Percentiles rank a stretch among this genome's conserved stretches.
Conservation (phyloP, 768 basidiomycete genomes). For the Tulasnella calospora region DNA sequence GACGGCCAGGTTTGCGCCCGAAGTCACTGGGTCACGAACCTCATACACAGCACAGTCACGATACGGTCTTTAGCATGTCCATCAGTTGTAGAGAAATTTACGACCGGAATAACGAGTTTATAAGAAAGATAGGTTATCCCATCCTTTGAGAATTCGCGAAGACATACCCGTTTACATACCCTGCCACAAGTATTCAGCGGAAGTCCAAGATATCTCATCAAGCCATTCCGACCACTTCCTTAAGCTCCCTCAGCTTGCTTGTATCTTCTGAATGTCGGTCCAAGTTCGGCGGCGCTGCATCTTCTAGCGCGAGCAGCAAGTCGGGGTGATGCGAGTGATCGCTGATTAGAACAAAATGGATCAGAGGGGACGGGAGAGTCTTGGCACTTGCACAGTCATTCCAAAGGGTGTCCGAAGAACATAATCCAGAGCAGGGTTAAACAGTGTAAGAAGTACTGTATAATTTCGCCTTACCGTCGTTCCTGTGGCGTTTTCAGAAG, state of each 20-base stretch:
- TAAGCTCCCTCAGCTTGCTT: conserved; percentile 68
- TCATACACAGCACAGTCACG: conserved; percentile 76
- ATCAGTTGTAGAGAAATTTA: conserved; percentile 94
- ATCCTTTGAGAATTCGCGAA: not conserved
- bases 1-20: not conserved
- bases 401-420: conserved; percentile 95
- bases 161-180: conserved; percentile 45
- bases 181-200: conserved; percentile 88
- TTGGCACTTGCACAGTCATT: conserved; percentile 95
- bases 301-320: conserved; percentile 81
- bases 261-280: conserved; percentile 56
- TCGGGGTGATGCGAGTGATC: conserved; percentile 42
- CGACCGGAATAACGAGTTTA: conserved; percentile 91
- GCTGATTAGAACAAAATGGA: conserved; percentile 51
- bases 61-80: conserved; percentile 72
- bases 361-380: conserved; percentile 91
- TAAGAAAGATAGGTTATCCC: conserved; percentile 11
- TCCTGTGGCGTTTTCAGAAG: conserved; percentile 23
- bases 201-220: conserved; percentile 86
- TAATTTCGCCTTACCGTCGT: no score
- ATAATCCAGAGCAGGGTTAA: conserved; percentile 58
- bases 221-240: conserved; percentile 84
- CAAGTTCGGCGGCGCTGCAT: conserved; percentile 84
- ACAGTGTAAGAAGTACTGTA: conserved; percentile 18
- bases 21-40: not conserved